Percentiles rank a stretch among this genome's conserved stretches.
phyloP scores from a whole-genome alignment of 352 stramenopile species.

The Saprolegnia diclina region DNA sequence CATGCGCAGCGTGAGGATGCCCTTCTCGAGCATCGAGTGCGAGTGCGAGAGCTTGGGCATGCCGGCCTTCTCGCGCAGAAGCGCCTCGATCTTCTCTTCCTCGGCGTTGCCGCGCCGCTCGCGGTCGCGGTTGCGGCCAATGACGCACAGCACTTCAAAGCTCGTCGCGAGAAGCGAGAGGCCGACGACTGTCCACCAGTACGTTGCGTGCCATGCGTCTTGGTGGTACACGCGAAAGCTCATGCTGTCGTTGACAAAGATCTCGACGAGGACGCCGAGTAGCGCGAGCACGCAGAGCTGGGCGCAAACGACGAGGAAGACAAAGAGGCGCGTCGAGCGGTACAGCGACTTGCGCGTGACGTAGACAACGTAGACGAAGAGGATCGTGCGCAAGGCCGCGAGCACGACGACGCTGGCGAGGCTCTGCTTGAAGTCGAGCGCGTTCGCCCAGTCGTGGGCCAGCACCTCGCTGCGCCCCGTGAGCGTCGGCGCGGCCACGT shows the following conservation, averaged over 20 bases:
- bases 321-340: conserved; percentile 59
- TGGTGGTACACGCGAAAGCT: conserved; percentile 43
- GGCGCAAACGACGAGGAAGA: conserved; percentile 68
- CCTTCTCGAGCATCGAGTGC: not conserved
- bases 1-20: conserved; percentile 19
- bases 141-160: conserved; percentile 66
- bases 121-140: conserved; percentile 71
- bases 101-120: conserved; percentile 53
- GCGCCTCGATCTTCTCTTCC: conserved; percentile 30
- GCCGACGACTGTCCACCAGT: conserved; percentile 47
- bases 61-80: conserved; percentile 7
- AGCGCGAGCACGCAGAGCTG: conserved; percentile 38
- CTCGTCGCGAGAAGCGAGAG: conserved; percentile 46
- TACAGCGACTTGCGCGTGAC: conserved; percentile 58
- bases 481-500: conserved; percentile 7
- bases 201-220: conserved; percentile 44
- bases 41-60: conserved; percentile 27
- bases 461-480: not conserved
- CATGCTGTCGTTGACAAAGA: conserved; percentile 41
- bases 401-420: conserved; percentile 50
- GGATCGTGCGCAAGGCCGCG: conserved; percentile 41
- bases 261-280: conserved; percentile 54
- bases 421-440: conserved; percentile 56
- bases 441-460: conserved; percentile 20
- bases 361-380: conserved; percentile 66